Conservation (phyloP, 2,329 filamentous ascomycete species). For the Neofusicoccum kwambonambiense region DNA sequence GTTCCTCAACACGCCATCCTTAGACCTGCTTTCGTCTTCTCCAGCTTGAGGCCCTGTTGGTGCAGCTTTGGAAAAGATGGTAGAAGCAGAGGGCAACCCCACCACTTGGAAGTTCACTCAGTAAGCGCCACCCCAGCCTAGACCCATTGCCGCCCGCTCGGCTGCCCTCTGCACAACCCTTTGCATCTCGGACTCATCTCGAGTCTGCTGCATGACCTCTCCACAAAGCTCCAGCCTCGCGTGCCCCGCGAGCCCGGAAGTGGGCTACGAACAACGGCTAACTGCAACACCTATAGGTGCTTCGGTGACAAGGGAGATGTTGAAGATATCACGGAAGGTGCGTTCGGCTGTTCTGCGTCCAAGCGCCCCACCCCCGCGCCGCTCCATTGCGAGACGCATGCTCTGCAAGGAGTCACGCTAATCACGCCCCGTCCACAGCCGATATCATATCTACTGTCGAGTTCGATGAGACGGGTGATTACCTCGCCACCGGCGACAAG, state of each 20-base stretch:
- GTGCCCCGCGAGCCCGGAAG: not conserved
- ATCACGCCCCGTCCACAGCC: conserved; percentile 61
- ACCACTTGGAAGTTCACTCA: conserved; percentile 99
- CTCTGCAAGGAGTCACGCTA: not conserved
- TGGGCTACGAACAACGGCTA: not conserved
- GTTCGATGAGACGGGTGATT: conserved; percentile 87
- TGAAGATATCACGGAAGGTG: conserved; percentile 93
- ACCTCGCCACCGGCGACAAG: conserved; percentile 87
- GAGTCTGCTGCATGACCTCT: not conserved
- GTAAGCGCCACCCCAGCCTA: conserved; percentile 57
- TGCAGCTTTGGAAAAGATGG: conserved; percentile 65
- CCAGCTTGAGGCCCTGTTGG: conserved; percentile 18
- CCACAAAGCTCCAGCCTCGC: not conserved
- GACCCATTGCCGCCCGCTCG: not conserved
- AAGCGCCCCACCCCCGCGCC: conserved; percentile 18
- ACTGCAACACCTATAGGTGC: conserved; percentile 61
- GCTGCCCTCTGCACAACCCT: not conserved
- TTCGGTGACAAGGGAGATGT: conserved; percentile 99
- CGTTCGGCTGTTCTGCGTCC: conserved; percentile 13
- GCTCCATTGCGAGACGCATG: not conserved
- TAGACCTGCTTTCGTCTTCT: conserved; percentile 1
- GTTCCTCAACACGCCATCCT: not conserved
- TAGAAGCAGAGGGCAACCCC: conserved; percentile 89
- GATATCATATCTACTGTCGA: conserved; percentile 91
- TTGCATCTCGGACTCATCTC: not conserved